Evolutionary conservation across 257 asterid genomes (phyloP), one percentile per base, ranked within the genome.

Genomic region (Plantago ovata): DNA sequence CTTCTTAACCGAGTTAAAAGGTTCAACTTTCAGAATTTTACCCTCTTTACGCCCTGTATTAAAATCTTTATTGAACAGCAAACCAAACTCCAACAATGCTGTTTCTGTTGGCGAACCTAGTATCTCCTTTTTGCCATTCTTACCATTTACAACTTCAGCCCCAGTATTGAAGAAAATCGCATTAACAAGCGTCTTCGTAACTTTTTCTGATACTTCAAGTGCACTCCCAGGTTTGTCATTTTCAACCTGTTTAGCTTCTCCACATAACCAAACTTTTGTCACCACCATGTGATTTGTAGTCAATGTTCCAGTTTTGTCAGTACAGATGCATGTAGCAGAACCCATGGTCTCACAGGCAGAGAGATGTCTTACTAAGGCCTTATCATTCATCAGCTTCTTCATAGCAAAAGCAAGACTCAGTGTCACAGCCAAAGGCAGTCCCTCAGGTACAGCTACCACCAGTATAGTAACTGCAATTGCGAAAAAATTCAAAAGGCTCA

Each of bases 271-370:
- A 45, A 77, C 16, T 56, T 77, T 79, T 2, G 72, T 75, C 19
- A 87, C 89, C 10, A 78, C 86, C 96, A 87, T 87, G 56, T 75
- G 92, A 65, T 87, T 87, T 58, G 94, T 84, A 16, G 96, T 87
- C 61, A 87, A 62, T 5, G 96, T 87, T 50, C 96, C 94, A 0
- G 96, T 87, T 69, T 87, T 87, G 48, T 87, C 96, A 0, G 96
- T 82, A 68, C 96, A 87, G 14, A 87, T 85, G 77, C 87, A 69
- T 50, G 65, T 80, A 9, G 85, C 95, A 10, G 96, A 87, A 9
- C 96, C 96, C 96, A 87, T 87, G 0, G 94, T 87, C 74, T 87
- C 96, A 56, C 94, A 87, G 0, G 94, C 87, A 2, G 94, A 78
- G 21, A 87, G 83, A 70, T 79, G 89, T 54, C 93, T 65, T 5